phyloP scores from a whole-genome alignment of 345 rosid genomes.

The Populus deltoides region DNA sequence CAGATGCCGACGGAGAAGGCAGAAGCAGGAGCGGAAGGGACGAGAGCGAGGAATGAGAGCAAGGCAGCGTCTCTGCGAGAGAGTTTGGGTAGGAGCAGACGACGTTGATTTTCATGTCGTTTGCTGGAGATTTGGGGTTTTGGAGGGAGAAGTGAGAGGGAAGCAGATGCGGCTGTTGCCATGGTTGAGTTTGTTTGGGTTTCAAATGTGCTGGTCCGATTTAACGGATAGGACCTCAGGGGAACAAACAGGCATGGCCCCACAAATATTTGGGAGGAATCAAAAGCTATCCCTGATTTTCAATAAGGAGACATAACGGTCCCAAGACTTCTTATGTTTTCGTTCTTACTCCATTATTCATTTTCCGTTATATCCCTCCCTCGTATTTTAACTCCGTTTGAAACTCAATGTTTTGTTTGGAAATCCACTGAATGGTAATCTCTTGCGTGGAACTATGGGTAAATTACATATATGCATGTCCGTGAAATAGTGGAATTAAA shows the following conservation, averaged over 20 bases:
- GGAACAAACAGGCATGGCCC: neutral
- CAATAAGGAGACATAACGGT: neutral
- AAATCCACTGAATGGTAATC: neutral
- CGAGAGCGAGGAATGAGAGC: conserved; percentile 46
- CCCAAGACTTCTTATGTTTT: too few relatives aligned
- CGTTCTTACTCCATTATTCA: neutral
- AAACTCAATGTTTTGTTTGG: neutral
- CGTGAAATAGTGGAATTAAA: neutral
- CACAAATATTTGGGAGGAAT: neutral
- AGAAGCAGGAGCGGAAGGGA: conserved; percentile 44
- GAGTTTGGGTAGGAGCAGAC: conserved; percentile 13
- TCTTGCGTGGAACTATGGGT: too few relatives aligned
- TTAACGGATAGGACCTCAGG: neutral
- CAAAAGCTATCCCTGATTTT: neutral
- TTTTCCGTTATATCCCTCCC: neutral
- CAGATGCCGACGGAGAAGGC: conserved; percentile 86
- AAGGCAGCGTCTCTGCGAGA: conserved; percentile 54
- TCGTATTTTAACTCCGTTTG: neutral
- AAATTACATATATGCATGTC: neutral
- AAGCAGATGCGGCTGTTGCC: conserved; percentile 27
- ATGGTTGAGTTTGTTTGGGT: conserved; percentile 6
- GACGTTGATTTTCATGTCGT: conserved; percentile 1
- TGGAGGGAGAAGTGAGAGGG: conserved; percentile 26
- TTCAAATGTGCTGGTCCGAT: neutral
- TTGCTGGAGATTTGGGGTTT: conserved; percentile 22